phyloP scores from a whole-genome alignment of 768 basidiomycete genomes.

The Russula ochroleuca region DNA sequence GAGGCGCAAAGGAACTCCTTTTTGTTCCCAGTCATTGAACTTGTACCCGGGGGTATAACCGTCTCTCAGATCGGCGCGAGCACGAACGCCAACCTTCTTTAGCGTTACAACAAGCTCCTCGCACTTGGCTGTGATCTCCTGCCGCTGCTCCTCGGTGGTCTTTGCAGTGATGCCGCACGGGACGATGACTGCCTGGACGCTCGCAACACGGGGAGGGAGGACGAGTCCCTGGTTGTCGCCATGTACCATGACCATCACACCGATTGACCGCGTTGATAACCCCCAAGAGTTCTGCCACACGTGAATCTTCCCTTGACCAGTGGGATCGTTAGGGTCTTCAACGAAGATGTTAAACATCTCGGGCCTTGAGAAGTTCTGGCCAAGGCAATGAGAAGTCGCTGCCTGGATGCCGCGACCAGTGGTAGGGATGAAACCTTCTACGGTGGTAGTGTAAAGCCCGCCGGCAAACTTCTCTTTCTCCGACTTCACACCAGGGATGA shows the following conservation, averaged over 20 bases:
- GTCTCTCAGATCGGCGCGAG: conserved; percentile 88
- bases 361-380: conserved; percentile 94
- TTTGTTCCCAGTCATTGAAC: conserved; percentile 99
- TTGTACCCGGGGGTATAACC: conserved; percentile 98
- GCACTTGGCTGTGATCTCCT: conserved; percentile 70
- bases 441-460: conserved; percentile 94
- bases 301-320: conserved; percentile 62
- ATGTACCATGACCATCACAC: conserved; percentile 99
- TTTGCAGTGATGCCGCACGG: conserved; percentile 93
- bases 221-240: conserved; percentile 97
- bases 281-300: conserved; percentile 99
- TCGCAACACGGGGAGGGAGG: conserved; percentile 95
- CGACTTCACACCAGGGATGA: conserved; percentile 94
- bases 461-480: conserved; percentile 99
- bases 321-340: conserved; percentile 82
- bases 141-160: conserved; percentile 62
- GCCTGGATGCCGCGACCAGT: conserved; percentile 97
- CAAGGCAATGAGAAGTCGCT: conserved; percentile 96
- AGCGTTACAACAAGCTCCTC: conserved; percentile 71
- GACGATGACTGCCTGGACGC: conserved; percentile 83
- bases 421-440: conserved; percentile 97
- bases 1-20: conserved; percentile 96
- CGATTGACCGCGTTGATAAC: conserved; percentile 90
- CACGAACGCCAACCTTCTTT: conserved; percentile 68
- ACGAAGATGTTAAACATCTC: conserved; percentile 99